These are phyloP conservation scores for Hemileia vastatrix DNA, from an alignment of 1,284 basidiomycete genomes.

Conservation along the genomic window DNA sequence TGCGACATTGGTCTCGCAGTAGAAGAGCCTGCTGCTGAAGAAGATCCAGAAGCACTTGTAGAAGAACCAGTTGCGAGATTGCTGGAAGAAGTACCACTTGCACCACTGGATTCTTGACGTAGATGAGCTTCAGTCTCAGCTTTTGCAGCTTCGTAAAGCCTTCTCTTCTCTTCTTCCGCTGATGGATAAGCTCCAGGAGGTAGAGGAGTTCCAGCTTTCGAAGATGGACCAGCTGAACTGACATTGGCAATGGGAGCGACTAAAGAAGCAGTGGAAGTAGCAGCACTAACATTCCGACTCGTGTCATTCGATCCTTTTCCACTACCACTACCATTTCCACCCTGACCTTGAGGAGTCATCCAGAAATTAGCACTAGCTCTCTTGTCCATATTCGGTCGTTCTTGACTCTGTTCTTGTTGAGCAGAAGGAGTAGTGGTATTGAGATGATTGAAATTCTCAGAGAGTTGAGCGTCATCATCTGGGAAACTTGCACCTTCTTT, in stretches of 20 bases:
- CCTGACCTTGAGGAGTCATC: conserved; percentile 7
- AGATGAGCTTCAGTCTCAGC: conserved; percentile 30
- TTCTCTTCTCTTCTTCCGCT: conserved; percentile 34
- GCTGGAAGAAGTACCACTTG: background rate
- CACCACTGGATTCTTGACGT: conserved; percentile 19
- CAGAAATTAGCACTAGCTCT: background rate
- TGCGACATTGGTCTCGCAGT: background rate
- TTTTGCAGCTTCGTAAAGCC: conserved; percentile 33
- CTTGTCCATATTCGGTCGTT: background rate
- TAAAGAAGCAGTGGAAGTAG: background rate
- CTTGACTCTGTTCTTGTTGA: background rate
- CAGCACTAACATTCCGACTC: conserved; percentile 4
- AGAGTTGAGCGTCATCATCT: background rate
- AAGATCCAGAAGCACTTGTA: background rate
- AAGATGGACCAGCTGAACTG: conserved; percentile 1
- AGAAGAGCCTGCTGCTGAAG: background rate
- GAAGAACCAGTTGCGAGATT: background rate
- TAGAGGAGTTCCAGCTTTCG: background rate
- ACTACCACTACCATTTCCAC: conserved; percentile 4
- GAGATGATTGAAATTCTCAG: background rate
- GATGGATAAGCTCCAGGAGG: conserved; percentile 20
- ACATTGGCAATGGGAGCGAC: background rate
- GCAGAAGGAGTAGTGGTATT: background rate
- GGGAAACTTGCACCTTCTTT: conserved; percentile 28
- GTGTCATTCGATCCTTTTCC: conserved; percentile 7